phyloP scores from a whole-genome alignment of 1,284 basidiomycete species.

The Ceratobasidium sp. region DNA sequence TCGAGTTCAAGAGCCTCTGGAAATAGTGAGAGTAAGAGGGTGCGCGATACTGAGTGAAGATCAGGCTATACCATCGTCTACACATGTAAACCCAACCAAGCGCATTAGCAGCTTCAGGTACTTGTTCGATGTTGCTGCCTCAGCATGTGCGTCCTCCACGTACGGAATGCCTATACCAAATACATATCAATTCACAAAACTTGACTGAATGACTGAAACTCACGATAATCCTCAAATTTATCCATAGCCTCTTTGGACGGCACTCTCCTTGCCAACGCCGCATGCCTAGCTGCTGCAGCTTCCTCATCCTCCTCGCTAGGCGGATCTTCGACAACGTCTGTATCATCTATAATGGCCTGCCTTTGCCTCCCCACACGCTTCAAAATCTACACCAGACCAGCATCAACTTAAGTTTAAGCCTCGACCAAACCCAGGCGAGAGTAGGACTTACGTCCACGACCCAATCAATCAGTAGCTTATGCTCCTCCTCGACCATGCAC shows the following conservation, averaged over 20 bases:
- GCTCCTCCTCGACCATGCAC: constrained; percentile 76
- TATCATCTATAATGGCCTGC: constrained; percentile 74
- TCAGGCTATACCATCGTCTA: constrained; percentile 65
- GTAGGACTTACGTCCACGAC: constrained; percentile 71
- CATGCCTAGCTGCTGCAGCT: constrained; percentile 58
- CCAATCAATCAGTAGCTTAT: constrained; percentile 78
- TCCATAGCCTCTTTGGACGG: constrained; percentile 76
- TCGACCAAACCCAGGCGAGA: background rate
- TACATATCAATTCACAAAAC: background rate
- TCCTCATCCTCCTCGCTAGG: constrained; percentile 57
- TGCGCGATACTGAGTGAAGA: background rate
- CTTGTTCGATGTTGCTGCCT: constrained; percentile 79
- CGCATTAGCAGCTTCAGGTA: constrained; percentile 85
- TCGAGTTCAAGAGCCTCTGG: constrained; percentile 75
- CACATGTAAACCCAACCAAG: constrained; percentile 70
- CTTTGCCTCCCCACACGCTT: constrained; percentile 72
- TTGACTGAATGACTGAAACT: constrained; percentile 52
- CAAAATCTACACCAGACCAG: constrained; percentile 65
- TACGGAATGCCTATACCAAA: constrained; percentile 74
- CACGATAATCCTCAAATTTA: constrained; percentile 82
- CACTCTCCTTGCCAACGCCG: constrained; percentile 52
- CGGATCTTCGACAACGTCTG: constrained; percentile 60
- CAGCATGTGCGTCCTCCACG: constrained; percentile 73
- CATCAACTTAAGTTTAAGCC: constrained; percentile 41
- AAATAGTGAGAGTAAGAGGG: constrained; percentile 4